These are phyloP conservation scores for Aspergillus sp. DNA, from an alignment of 2,329 filamentous ascomycete species.

Conservation along the genomic window DNA sequence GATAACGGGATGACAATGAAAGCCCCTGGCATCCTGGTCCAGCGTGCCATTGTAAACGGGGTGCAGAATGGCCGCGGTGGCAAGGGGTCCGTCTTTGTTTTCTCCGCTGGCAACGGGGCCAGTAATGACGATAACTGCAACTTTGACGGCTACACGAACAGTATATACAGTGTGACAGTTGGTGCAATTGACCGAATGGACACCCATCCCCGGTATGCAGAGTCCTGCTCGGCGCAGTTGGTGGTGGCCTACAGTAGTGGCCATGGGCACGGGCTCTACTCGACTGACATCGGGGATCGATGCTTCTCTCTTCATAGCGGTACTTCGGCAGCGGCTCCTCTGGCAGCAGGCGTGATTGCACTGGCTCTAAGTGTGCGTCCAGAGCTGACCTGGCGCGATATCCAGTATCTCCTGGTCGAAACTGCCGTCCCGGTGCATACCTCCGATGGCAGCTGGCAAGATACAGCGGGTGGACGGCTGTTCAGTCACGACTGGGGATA, in stretches of 20 bases:
- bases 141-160: conserved; percentile 99
- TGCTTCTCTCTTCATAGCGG: conserved; percentile 84
- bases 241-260: conserved; percentile 97
- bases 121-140: conserved; percentile 91
- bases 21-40: conserved; percentile 82
- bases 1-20: conserved; percentile 96
- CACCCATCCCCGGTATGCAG: conserved; percentile 91
- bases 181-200: conserved; percentile 87
- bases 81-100: conserved; percentile 89
- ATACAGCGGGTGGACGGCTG: conserved; percentile 75
- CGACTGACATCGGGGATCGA: conserved; percentile 86
- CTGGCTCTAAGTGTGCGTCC: conserved; percentile 81
- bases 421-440: conserved; percentile 79
- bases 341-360: conserved; percentile 89
- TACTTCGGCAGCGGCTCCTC: conserved; percentile 89
- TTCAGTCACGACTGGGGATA: conserved; percentile 96
- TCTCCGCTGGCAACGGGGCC: conserved; percentile 94
- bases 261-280: conserved; percentile 71
- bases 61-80: conserved; percentile 83
- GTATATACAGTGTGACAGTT: conserved; percentile 98
- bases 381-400: conserved; percentile 87
- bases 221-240: conserved; percentile 90
- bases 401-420: conserved; percentile 86
- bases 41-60: conserved; percentile 85
- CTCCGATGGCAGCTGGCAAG: conserved; percentile 77